Evolutionary conservation across 148 eudicot species (phyloP).

Genomic region (Cornus kousa): DNA sequence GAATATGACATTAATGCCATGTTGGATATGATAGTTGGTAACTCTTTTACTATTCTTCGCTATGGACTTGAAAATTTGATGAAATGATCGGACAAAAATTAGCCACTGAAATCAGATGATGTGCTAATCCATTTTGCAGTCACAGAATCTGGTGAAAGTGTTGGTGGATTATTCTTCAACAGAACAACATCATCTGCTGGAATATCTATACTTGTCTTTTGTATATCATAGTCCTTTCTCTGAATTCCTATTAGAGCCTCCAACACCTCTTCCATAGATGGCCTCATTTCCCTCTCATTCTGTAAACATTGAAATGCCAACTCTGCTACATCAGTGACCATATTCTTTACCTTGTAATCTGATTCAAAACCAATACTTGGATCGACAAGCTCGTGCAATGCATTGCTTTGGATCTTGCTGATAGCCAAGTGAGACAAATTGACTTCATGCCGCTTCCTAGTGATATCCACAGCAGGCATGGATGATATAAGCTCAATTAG

Average conservation of each 20-base stretch:
- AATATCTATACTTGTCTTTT: neutral
- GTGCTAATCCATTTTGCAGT: neutral
- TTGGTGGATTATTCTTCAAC: neutral
- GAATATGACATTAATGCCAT: neutral
- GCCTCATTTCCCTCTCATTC: slow-evolving; percentile 27
- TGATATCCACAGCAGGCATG: slow-evolving; percentile 37
- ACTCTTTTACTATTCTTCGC: neutral
- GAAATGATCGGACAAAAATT: neutral
- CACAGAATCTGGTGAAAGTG: slow-evolving; percentile 5
- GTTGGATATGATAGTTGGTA: neutral
- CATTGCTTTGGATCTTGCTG: slow-evolving; percentile 21
- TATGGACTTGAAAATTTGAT: neutral
- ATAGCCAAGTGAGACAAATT: slow-evolving; percentile 35
- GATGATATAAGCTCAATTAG: slow-evolving; percentile 42
- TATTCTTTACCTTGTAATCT: slow-evolving; percentile 17
- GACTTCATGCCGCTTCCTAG: slow-evolving; percentile 34
- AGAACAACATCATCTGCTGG: neutral
- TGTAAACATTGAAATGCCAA: slow-evolving; percentile 39
- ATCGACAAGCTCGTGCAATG: slow-evolving; percentile 36
- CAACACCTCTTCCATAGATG: slow-evolving; percentile 36
- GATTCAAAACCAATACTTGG: slow-evolving; percentile 26
- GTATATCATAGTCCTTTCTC: neutral
- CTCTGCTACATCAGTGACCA: slow-evolving; percentile 29
- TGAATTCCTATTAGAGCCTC: slow-evolving; percentile 15
- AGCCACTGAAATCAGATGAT: neutral